Evolutionary conservation across 1,284 basidiomycete genomes (phyloP).

Genomic region (Neotropicomus parvogracilis): DNA sequence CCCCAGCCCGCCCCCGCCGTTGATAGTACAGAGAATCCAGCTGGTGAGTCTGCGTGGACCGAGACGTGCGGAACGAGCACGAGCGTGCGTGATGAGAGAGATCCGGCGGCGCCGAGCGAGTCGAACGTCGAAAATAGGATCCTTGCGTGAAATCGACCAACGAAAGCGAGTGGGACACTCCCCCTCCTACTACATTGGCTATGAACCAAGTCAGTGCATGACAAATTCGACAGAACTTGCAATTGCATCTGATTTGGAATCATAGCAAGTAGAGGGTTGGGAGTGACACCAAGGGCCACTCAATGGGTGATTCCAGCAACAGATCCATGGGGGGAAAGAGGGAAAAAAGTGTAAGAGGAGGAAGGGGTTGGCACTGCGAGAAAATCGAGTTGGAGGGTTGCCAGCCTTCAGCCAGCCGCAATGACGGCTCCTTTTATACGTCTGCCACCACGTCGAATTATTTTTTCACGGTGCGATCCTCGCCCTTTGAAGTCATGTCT

Average conservation of each 20-base stretch:
- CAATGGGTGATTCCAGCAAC: slow-evolving; percentile 10
- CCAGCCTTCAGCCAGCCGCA: not conserved
- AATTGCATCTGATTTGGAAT: slow-evolving; percentile 29
- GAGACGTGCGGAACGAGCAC: not conserved
- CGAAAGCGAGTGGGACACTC: slow-evolving; percentile 25
- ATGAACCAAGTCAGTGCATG: slow-evolving; percentile 33
- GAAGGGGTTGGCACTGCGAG: slow-evolving; percentile 16
- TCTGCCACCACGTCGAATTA: slow-evolving; percentile 2
- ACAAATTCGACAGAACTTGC: slow-evolving; percentile 31
- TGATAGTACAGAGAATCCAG: not conserved
- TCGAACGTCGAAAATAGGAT: not conserved
- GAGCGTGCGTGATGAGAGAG: not conserved
- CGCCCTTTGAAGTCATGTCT: slow-evolving; percentile 13
- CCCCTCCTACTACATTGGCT: slow-evolving; percentile 30
- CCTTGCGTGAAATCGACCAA: slow-evolving; percentile 9
- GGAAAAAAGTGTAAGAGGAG: not conserved
- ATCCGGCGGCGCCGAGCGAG: not conserved
- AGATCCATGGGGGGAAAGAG: slow-evolving; percentile 1
- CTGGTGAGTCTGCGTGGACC: not conserved
- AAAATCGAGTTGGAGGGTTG: slow-evolving; percentile 12
- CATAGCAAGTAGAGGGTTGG: slow-evolving; percentile 30
- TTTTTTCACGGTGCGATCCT: slow-evolving; percentile 11
- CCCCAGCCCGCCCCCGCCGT: not conserved
- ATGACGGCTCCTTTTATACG: slow-evolving; percentile 25
- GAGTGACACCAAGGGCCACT: slow-evolving; percentile 32